These are phyloP conservation scores for Thelonectria blattea DNA, from an alignment of 2,329 filamentous ascomycete species.

Conservation along the genomic window DNA sequence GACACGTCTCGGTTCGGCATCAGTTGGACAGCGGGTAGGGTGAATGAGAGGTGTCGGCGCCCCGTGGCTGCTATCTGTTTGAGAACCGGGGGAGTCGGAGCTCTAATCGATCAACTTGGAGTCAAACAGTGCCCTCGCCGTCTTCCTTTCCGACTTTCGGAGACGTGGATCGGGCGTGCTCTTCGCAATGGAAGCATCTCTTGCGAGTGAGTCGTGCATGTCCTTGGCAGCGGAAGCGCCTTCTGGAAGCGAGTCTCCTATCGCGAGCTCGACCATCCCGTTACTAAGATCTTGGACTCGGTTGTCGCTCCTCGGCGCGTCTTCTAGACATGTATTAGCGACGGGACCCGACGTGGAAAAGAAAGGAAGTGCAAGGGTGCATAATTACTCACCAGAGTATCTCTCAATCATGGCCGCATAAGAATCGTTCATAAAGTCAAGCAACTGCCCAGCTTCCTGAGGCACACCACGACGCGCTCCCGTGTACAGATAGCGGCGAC, in stretches of 20 bases:
- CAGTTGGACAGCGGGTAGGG: not conserved
- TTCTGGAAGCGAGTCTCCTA: not conserved
- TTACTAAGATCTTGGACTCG: not conserved
- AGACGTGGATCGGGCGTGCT: not conserved
- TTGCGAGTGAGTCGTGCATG: not conserved
- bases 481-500: not conserved
- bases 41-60: not conserved
- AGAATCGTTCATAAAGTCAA: not conserved
- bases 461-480: not conserved
- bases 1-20: not conserved
- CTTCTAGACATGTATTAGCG: not conserved
- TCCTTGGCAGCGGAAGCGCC: not conserved
- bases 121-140: slow-evolving; percentile 10
- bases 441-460: not conserved
- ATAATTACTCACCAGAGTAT: not conserved
- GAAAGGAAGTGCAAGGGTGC: too few relatives aligned
- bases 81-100: slow-evolving; percentile 1
- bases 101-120: slow-evolving; percentile 23
- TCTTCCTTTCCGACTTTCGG: not conserved
- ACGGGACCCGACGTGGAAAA: too few relatives aligned
- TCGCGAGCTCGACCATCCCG: not conserved
- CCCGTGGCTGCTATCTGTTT: not conserved
- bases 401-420: not conserved
- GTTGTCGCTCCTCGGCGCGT: not conserved
- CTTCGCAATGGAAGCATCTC: not conserved